phyloP scores from a whole-genome alignment of 768 basidiomycete genomes.

The Boletus patriciae region DNA sequence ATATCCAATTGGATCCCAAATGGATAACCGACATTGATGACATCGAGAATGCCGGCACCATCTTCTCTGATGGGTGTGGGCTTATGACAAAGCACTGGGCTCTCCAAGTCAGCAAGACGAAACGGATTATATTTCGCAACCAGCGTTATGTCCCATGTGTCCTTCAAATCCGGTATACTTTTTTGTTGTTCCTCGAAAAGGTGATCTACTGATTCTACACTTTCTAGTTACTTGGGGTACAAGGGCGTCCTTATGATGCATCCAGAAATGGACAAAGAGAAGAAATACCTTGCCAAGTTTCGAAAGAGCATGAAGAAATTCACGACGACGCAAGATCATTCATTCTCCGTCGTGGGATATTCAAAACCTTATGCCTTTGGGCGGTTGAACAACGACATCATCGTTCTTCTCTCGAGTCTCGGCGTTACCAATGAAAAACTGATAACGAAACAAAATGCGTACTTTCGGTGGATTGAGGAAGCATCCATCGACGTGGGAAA shows the following conservation, averaged over 20 bases:
- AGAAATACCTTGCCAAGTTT: constrained; percentile 52
- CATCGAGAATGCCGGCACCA: constrained; percentile 53
- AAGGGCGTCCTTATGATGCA: constrained; percentile 72
- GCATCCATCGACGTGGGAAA: constrained; percentile 48
- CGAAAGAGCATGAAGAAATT: constrained; percentile 74
- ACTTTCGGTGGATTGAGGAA: constrained; percentile 56
- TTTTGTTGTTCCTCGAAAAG: background rate
- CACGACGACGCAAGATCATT: constrained; percentile 50
- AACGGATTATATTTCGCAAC: constrained; percentile 55
- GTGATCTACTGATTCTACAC: background rate
- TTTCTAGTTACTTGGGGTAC: constrained; percentile 60
- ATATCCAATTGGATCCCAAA: constrained; percentile 52
- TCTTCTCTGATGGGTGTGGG: constrained; percentile 71
- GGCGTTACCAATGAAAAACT: constrained; percentile 57
- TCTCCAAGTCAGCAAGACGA: constrained; percentile 50
- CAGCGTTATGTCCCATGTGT: constrained; percentile 59
- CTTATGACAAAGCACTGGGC: constrained; percentile 57
- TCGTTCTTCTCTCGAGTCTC: constrained; percentile 63
- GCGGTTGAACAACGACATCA: constrained; percentile 68
- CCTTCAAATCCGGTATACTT: constrained; percentile 57
- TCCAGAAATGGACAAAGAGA: constrained; percentile 52
- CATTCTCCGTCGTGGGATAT: constrained; percentile 66
- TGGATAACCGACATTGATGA: constrained; percentile 57
- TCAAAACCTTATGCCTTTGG: constrained; percentile 65
- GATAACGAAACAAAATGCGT: constrained; percentile 54